Percentiles rank a stretch among this genome's conserved stretches.
Evolutionary conservation across 495 filamentous ascomycete species (phyloP).

Genomic region (Beverwykella pulmonaria): DNA sequence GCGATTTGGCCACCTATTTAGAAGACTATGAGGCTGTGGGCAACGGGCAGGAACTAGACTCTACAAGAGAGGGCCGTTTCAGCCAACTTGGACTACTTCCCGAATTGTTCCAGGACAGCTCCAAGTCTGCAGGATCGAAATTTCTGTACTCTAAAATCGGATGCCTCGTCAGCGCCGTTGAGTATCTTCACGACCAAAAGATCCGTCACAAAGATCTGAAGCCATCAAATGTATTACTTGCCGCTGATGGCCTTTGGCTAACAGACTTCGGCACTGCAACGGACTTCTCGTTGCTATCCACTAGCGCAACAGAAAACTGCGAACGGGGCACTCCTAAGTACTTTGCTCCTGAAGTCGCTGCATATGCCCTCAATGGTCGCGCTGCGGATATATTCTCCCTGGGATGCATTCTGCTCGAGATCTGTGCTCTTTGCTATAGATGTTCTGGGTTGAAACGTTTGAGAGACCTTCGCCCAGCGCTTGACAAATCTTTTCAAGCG

Average conservation of each 20-base stretch:
- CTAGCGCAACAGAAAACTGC: constrained; percentile 31
- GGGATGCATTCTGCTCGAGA: constrained; percentile 32
- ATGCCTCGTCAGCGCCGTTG: constrained; percentile 22
- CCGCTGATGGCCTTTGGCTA: constrained; percentile 20
- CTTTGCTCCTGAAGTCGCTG: constrained; percentile 35
- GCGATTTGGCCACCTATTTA: constrained; percentile 31
- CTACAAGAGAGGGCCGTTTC: background rate
- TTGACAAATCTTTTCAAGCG: constrained; percentile 30
- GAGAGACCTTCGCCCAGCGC: background rate
- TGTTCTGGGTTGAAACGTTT: constrained; percentile 7
- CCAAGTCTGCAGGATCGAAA: background rate
- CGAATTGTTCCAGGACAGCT: background rate
- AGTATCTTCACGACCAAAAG: constrained; percentile 28
- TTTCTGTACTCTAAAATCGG: constrained; percentile 18
- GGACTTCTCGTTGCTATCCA: constrained; percentile 33
- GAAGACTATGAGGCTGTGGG: constrained; percentile 22
- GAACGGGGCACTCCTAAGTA: constrained; percentile 37
- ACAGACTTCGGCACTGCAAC: constrained; percentile 36
- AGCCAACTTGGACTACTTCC: background rate
- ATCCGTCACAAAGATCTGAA: constrained; percentile 37
- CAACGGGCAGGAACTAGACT: background rate
- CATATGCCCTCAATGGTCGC: constrained; percentile 21
- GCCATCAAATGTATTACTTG: constrained; percentile 24
- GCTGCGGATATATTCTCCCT: constrained; percentile 37
- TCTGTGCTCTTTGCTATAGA: background rate